Percentiles rank a stretch among this genome's conserved stretches.
Evolutionary conservation across 2,329 filamentous ascomycete genomes (phyloP).

Genomic region (Stagonosporopsis vannaccii): DNA sequence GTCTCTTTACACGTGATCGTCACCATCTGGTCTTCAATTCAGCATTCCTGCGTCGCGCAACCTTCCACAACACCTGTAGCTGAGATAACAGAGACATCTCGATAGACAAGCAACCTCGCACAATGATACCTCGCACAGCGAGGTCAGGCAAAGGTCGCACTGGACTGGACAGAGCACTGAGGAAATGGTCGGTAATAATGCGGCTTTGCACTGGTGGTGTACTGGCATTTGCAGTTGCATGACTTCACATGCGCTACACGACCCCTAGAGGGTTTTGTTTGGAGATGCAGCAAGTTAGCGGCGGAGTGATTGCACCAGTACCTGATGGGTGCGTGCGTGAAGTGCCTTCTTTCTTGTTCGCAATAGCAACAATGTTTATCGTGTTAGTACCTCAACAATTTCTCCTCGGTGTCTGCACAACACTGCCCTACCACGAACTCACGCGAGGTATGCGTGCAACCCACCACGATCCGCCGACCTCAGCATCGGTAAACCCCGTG

Average conservation of each 20-base stretch:
- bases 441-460: conserved; percentile 2
- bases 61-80: not conserved
- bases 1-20: not conserved
- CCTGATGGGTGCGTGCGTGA: not conserved
- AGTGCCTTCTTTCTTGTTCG: not conserved
- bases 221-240: not conserved
- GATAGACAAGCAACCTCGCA: not conserved
- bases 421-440: not conserved
- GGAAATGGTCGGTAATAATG: not conserved
- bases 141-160: not conserved
- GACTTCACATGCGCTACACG: not conserved
- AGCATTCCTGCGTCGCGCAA: not conserved
- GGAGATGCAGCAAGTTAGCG: too few relatives aligned
- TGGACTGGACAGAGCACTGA: not conserved
- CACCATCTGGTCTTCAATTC: not conserved
- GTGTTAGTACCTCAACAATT: not conserved
- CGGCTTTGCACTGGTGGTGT: not conserved
- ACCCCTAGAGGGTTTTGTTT: not conserved
- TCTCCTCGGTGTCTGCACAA: not conserved
- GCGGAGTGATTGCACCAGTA: too few relatives aligned
- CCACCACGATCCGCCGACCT: not conserved
- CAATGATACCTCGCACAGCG: not conserved
- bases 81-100: not conserved
- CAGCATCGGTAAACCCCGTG: not conserved
- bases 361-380: not conserved